These are phyloP conservation scores for Termitomyces sp. DNA, from an alignment of 1,284 basidiomycete species.

Conservation along the genomic window DNA sequence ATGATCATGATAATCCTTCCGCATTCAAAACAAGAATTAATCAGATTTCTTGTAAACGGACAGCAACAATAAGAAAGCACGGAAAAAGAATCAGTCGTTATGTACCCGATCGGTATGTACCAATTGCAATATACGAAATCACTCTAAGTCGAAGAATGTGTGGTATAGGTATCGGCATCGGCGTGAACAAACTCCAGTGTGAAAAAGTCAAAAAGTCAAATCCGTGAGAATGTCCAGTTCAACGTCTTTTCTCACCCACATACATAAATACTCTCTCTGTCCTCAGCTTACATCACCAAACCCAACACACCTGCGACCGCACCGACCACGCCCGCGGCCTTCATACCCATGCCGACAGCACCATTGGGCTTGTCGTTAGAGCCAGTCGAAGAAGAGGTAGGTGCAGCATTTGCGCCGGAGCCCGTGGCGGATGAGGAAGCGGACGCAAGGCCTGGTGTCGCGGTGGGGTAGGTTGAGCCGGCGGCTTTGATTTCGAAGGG, in stretches of 20 bases:
- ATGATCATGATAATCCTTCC: too few relatives aligned
- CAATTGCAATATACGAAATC: neutral
- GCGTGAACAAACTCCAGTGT: neutral
- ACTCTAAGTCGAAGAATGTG: neutral
- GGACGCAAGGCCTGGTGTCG: conserved; percentile 29
- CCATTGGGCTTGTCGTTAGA: neutral
- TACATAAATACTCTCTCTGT: neutral
- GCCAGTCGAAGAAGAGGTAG: neutral
- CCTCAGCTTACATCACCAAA: neutral
- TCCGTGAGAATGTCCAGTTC: neutral
- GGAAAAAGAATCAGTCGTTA: neutral
- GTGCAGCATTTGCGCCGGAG: neutral
- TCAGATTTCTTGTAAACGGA: neutral
- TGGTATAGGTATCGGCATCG: neutral
- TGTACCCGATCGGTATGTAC: neutral
- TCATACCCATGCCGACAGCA: neutral
- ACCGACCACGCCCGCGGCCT: neutral
- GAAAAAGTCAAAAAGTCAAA: neutral
- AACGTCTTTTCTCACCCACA: neutral
- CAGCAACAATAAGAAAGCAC: neutral
- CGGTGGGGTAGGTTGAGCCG: conserved; percentile 54
- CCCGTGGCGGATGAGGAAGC: conserved; percentile 20
- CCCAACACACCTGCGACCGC: neutral
- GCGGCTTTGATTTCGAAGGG: conserved; percentile 63
- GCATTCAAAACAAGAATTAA: too few relatives aligned